Base-by-base conservation (phyloP, 148 eudicot species). In the Rhododendron molle region DNA sequence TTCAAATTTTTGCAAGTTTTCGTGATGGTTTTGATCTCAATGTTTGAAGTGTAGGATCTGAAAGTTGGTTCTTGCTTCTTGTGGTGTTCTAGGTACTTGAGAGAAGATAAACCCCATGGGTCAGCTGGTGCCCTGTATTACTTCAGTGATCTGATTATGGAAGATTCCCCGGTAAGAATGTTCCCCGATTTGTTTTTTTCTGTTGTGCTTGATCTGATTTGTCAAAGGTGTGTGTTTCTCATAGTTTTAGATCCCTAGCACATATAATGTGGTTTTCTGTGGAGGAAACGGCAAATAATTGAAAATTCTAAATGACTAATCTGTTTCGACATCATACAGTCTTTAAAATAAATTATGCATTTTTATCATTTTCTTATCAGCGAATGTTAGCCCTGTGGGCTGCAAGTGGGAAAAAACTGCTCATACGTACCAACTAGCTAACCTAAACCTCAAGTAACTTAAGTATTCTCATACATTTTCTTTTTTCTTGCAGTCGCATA, bases 101-200 rank as follows among this genome's bases (percentile, higher is more conserved):
- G 90, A 87, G 99, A 96, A 92, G 99, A 96, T 81, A 96, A 92
- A 56, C 98, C 98, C 71, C 99, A 92, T 90, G 99, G 99, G 69
- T 96, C 99, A 50, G 99, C 97, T 88, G 99, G 99, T 83, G 94
- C 96, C 50, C 90, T 96, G 11, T 94, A 94, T 85, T 90, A 93
- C 91, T 96, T 94, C 89, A 92, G 94, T 85, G 97, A 96, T 90
- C 82, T 89, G 86, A 94, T 96, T 88, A 93, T 95, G 98, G 99
- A 96, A 89, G 99, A 96, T 78, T 86, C 84, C 40, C 98, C 98
- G 85, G 99, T 95, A 85, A 73, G 90, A 58, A 74, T 10, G 26
- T 73, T 73, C 58, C 18, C 28, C 12, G 32, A 47, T 30, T 69
- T 26, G 32, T 21, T 65, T 65, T 69, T 28, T 69, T 3, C 44